A percentile compares a stretch with the other conserved stretches of the same genome.
These are phyloP conservation scores for Sungouiozyma ichnusensis DNA, from an alignment of 805 yeast genomes.

Conservation along the genomic window DNA sequence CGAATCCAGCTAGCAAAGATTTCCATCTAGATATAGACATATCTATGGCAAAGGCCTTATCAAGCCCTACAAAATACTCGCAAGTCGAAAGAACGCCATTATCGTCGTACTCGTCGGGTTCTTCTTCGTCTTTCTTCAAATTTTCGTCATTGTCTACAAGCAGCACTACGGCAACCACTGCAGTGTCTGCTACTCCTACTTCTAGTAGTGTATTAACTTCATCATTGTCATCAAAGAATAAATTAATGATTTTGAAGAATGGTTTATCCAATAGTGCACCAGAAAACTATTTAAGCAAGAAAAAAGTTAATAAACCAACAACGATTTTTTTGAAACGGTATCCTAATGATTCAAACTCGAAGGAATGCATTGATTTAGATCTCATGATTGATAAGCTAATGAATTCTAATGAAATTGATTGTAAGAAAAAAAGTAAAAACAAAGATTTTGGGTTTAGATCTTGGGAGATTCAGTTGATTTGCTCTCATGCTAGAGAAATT, in stretches of 20 bases:
- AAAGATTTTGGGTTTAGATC: constrained; percentile 39
- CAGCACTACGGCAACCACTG: background rate
- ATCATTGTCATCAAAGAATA: background rate
- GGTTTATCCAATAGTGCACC: background rate
- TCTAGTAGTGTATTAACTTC: constrained; percentile 2
- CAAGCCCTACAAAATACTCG: constrained; percentile 2
- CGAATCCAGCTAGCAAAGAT: background rate
- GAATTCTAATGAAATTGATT: constrained; percentile 26
- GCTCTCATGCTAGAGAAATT: constrained; percentile 48
- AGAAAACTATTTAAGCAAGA: background rate
- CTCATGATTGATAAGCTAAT: constrained; percentile 51
- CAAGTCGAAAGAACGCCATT: background rate
- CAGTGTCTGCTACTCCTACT: background rate
- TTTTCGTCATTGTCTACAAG: background rate
- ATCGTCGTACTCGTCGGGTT: constrained; percentile 1
- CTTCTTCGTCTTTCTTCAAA: constrained; percentile 1
- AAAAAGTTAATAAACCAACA: background rate
- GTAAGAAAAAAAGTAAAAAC: background rate
- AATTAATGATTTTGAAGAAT: background rate
- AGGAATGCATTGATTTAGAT: constrained; percentile 42
- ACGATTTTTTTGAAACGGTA: constrained; percentile 21
- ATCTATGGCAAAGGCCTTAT: constrained; percentile 28
- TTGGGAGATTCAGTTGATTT: constrained; percentile 46
- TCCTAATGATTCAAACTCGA: constrained; percentile 21
- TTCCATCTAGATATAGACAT: constrained; percentile 25